These are phyloP conservation scores for Cyberlindnera mississippiensis DNA, from an alignment of 805 yeast genomes.

Conservation along the genomic window DNA sequence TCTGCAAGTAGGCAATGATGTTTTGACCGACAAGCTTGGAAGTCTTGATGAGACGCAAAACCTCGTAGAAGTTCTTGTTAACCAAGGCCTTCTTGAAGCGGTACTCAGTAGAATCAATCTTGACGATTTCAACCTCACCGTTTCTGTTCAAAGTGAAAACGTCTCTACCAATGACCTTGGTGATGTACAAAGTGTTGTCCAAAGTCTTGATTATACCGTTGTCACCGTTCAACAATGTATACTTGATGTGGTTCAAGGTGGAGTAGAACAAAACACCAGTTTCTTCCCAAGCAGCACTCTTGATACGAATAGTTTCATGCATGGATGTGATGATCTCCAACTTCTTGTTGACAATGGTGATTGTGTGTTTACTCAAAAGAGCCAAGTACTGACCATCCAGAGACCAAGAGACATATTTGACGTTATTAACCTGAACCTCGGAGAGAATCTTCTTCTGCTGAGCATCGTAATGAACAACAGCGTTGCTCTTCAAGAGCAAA, in stretches of 20 bases:
- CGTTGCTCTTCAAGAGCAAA: constrained; percentile 63
- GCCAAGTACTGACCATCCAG: constrained; percentile 85
- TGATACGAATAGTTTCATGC: constrained; percentile 95
- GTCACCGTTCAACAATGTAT: constrained; percentile 90
- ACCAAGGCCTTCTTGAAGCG: constrained; percentile 92
- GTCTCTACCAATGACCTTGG: constrained; percentile 62
- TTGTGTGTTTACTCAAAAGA: constrained; percentile 84
- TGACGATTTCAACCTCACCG: constrained; percentile 74
- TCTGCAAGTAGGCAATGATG: constrained; percentile 90
- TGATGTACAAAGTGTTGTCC: constrained; percentile 81
- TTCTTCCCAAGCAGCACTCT: constrained; percentile 98
- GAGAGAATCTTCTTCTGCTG: constrained; percentile 83
- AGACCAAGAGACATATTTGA: constrained; percentile 89
- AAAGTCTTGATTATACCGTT: constrained; percentile 90
- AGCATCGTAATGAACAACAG: constrained; percentile 82
- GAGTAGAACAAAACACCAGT: constrained; percentile 87
- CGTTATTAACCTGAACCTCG: constrained; percentile 66
- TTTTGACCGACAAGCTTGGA: constrained; percentile 96
- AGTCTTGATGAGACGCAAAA: constrained; percentile 77
- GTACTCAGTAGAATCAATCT: constrained; percentile 94
- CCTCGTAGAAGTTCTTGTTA: constrained; percentile 87
- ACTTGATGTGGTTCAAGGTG: constrained; percentile 93
- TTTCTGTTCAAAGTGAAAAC: constrained; percentile 81
- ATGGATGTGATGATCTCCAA: constrained; percentile 75
- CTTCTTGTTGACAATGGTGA: constrained; percentile 78